A percentile compares a stretch with the other conserved stretches of the same genome.
These are phyloP conservation scores for Lachnellula arida DNA, from an alignment of 2,329 filamentous ascomycete species.

Conservation along the genomic window DNA sequence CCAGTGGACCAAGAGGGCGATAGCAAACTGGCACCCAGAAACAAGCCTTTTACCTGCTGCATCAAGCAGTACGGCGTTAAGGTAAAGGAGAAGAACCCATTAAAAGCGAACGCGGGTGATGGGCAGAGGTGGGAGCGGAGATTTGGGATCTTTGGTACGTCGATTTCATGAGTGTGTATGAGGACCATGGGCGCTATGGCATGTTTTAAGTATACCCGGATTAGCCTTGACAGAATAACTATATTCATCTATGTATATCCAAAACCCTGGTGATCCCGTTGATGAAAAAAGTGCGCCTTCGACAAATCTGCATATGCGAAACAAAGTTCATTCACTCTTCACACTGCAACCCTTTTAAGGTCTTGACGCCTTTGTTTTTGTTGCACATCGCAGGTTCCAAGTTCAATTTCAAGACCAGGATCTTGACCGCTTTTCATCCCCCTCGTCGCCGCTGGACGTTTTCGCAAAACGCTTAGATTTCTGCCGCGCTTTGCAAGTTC, in stretches of 20 bases:
- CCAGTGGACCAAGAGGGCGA: slow-evolving; percentile 10
- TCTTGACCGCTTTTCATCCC: no score
- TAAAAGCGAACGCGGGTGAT: slow-evolving; percentile 41
- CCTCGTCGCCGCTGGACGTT: no score
- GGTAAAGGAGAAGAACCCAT: slow-evolving; percentile 35
- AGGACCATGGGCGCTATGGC: no score
- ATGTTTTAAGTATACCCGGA: not conserved
- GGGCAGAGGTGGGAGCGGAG: slow-evolving; percentile 54
- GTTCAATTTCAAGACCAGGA: no score
- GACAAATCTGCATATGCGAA: not conserved
- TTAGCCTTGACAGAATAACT: no score
- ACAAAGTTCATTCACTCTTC: not conserved
- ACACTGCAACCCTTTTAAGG: not conserved
- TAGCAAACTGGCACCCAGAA: slow-evolving; percentile 33
- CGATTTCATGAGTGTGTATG: slow-evolving; percentile 38
- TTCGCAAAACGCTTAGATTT: no score
- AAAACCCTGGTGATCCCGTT: not conserved
- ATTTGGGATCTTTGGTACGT: slow-evolving; percentile 62
- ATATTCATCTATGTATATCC: no score
- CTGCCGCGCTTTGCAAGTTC: no score
- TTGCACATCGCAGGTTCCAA: no score
- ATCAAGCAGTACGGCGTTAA: slow-evolving; percentile 65
- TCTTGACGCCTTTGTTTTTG: no score
- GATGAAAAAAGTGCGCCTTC: not conserved
- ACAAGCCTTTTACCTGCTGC: slow-evolving; percentile 64